These are phyloP conservation scores for Bruguiera parviflora DNA, from an alignment of 345 rosid species.

Conservation along the genomic window DNA sequence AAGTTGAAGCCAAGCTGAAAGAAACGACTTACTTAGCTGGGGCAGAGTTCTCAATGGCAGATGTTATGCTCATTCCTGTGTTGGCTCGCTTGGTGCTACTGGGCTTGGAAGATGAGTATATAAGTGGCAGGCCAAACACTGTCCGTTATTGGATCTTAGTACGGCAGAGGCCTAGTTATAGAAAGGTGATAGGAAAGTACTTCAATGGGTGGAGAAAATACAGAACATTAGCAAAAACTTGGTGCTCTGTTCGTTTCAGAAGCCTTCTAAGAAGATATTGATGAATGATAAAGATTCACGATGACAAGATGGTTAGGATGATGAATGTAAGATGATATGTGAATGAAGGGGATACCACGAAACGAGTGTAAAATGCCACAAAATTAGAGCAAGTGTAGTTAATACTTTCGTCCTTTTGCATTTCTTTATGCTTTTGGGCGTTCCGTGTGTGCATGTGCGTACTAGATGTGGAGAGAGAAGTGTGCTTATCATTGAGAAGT, in stretches of 20 bases:
- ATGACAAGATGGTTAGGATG: not conserved
- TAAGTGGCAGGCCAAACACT: slow-evolving; percentile 57
- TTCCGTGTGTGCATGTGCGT: no score
- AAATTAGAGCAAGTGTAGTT: no score
- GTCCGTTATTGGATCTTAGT: slow-evolving; percentile 66
- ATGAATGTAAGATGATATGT: not conserved
- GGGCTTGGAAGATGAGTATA: slow-evolving; percentile 65
- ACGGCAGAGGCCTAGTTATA: slow-evolving; percentile 67
- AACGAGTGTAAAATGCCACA: not conserved
- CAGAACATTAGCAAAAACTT: slow-evolving; percentile 60
- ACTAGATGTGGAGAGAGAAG: no score
- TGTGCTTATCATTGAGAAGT: no score
- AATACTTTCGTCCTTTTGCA: no score
- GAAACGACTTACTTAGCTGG: slow-evolving; percentile 56
- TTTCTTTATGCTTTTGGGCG: no score
- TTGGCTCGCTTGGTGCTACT: slow-evolving; percentile 61
- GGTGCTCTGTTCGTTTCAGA: slow-evolving; percentile 61
- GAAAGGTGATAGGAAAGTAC: slow-evolving; percentile 66
- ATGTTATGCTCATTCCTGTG: slow-evolving; percentile 66
- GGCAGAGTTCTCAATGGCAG: slow-evolving; percentile 83
- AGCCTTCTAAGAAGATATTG: slow-evolving; percentile 57
- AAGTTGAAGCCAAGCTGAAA: slow-evolving; percentile 54
- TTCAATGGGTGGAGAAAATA: slow-evolving; percentile 78
- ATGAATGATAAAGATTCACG: not conserved
- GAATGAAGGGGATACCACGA: no score